Evolutionary conservation across 1,139 yeast genomes (phyloP).

Genomic region (Scheffersomyces illinoinensis): DNA sequence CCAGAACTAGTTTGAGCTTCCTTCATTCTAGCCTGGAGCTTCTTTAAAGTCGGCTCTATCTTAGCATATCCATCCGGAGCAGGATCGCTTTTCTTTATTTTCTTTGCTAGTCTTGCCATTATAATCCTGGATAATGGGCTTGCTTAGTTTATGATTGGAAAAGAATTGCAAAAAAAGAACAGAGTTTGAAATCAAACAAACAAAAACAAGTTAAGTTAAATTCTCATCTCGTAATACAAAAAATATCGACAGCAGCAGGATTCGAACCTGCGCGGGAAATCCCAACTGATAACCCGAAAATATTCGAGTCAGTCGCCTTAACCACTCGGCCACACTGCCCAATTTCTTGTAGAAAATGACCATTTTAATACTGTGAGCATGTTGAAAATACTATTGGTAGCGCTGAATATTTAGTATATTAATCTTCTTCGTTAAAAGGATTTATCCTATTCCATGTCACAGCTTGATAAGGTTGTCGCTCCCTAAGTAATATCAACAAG

Average conservation of each 20-base stretch:
- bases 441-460: background rate
- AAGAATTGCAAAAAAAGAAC: conserved; percentile 3
- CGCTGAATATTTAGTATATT: background rate
- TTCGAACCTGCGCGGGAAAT: conserved; percentile 90
- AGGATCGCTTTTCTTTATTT: conserved; percentile 14
- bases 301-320: conserved; percentile 20
- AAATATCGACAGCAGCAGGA: conserved; percentile 78
- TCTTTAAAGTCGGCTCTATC: conserved; percentile 68
- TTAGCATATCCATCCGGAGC: conserved; percentile 80
- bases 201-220: background rate
- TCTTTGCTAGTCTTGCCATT: conserved; percentile 12
- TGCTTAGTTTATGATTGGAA: background rate
- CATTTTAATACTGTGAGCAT: background rate
- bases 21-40: conserved; percentile 61
- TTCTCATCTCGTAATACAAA: conserved; percentile 15
- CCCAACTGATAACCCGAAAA: conserved; percentile 49
- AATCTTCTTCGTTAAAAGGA: background rate
- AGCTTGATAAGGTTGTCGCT: background rate
- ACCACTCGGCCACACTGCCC: conserved; percentile 17
- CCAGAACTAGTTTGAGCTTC: conserved; percentile 48
- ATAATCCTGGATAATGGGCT: no score
- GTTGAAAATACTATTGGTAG: background rate
- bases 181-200: background rate
- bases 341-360: background rate
- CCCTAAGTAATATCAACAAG: background rate